Evolutionary conservation across 805 yeast species (phyloP).

Genomic region (Starmerella riodocensis): DNA sequence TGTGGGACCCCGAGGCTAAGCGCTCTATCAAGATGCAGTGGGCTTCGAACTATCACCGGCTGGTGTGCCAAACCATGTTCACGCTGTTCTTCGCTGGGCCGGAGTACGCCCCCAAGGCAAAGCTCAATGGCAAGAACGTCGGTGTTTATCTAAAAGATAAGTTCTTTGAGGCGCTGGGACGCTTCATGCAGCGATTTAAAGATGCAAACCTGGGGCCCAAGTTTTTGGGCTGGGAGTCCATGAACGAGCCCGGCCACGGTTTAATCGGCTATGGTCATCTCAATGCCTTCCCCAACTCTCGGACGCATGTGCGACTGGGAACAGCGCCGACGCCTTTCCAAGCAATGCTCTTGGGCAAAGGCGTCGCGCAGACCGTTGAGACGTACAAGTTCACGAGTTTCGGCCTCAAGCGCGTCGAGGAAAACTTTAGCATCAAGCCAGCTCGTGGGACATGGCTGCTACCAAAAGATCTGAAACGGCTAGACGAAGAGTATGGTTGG

Average conservation of each 20-base stretch:
- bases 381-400: slow-evolving; percentile 54
- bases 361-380: slow-evolving; percentile 54
- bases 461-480: slow-evolving; percentile 30
- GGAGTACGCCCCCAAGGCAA: slow-evolving; percentile 58
- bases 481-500: slow-evolving; percentile 62
- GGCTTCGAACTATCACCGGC: slow-evolving; percentile 70
- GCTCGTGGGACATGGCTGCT: slow-evolving; percentile 53
- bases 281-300: slow-evolving; percentile 18
- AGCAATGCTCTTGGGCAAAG: slow-evolving; percentile 65
- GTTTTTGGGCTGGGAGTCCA: slow-evolving; percentile 62
- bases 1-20: slow-evolving; percentile 43
- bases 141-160: slow-evolving; percentile 62
- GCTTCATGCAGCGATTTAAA: slow-evolving; percentile 35
- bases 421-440: slow-evolving; percentile 48
- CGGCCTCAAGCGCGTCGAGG: slow-evolving; percentile 57
- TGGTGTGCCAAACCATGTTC: slow-evolving; percentile 75
- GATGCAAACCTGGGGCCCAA: slow-evolving; percentile 27
- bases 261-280: slow-evolving; percentile 51
- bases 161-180: slow-evolving; percentile 41
- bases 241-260: slow-evolving; percentile 79
- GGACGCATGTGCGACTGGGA: slow-evolving; percentile 49
- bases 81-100: slow-evolving; percentile 73
- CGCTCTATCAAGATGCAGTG: slow-evolving; percentile 61
- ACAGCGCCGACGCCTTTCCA: slow-evolving; percentile 75
- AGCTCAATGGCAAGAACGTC: slow-evolving; percentile 57